Base-by-base conservation (phyloP, 352 stramenopile species). In the Phytophthora sp. region DNA sequence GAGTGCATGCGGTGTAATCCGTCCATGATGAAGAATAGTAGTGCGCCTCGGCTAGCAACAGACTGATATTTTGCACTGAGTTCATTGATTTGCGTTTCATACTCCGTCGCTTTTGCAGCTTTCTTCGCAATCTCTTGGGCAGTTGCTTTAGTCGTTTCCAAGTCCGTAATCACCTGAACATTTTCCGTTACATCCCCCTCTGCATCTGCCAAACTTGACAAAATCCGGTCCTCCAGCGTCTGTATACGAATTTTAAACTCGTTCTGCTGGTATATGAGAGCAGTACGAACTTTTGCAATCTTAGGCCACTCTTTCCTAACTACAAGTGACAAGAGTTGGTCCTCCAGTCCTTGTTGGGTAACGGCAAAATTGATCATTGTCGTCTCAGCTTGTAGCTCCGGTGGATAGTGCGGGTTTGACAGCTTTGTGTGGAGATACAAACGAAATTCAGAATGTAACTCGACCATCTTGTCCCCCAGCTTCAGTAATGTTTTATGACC, bases 11-110 rank as follows among this genome's bases (percentile, higher is more conserved):
- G 96, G 38, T 92, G 60, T 30, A 98, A 73, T 8, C 89, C 87
- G 62, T 97, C 94, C 87, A 98, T 97, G 38, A 98, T 71, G 74
- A 98, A 98, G 72, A 98, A 98, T 3, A 98, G 76, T 59, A 98
- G 64, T n/a, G 92, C 91, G 9, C 91, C 92, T n/a, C 95, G 82
- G 23, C 69, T 84, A 5, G 94, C 95, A 15, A 98, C 95, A 1
- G 83, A 78, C n/a, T 95, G 79, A 62, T 98, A 98, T 72, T 97
- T 97, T 3, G 89, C 77, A 28, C 83, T 96, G 7, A 97, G 90
- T 43, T 82, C 62, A 30, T 84, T 80, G 64, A 98, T 97, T 41
- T 93, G 75, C 7, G 72, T 68, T 41, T 95, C 84, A 41, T 88
- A 92, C 30, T 86, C 82, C 4, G 69, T 70, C 2, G 90, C 90